These are phyloP conservation scores for Alternaria consortialis DNA, from an alignment of 2,329 filamentous ascomycete genomes.

Conservation along the genomic window DNA sequence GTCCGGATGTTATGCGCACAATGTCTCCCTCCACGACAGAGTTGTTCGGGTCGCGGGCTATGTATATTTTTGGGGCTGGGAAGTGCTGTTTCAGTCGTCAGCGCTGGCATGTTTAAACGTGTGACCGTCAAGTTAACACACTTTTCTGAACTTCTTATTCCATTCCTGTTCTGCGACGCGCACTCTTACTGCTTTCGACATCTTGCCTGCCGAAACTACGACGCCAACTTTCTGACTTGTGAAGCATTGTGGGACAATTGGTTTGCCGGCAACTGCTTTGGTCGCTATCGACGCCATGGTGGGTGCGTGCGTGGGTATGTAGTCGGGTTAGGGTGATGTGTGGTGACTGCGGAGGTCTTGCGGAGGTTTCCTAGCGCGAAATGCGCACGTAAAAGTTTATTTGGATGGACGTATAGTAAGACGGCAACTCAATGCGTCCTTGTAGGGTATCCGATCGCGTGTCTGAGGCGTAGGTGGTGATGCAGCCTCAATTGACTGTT, in stretches of 20 bases:
- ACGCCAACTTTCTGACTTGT: slow-evolving; percentile 62
- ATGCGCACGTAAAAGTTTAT: slow-evolving; percentile 5
- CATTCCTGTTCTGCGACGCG: slow-evolving; percentile 75
- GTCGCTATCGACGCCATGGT: slow-evolving; percentile 36
- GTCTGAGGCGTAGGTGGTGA: slow-evolving; percentile 5
- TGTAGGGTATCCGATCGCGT: neutral
- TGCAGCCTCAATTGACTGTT: slow-evolving; percentile 21
- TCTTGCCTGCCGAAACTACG: slow-evolving; percentile 79
- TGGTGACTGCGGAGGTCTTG: slow-evolving; percentile 20
- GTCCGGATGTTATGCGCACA: slow-evolving; percentile 73
- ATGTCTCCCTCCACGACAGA: slow-evolving; percentile 79
- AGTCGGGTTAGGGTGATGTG: slow-evolving; percentile 11
- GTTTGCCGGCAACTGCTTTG: slow-evolving; percentile 26
- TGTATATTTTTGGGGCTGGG: slow-evolving; percentile 68
- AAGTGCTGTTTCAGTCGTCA: slow-evolving; percentile 63
- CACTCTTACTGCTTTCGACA: slow-evolving; percentile 82
- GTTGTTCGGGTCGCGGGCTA: slow-evolving; percentile 81
- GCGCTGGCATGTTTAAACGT: neutral
- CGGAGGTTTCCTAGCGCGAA: slow-evolving; percentile 11
- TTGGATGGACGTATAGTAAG: neutral
- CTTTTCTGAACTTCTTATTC: slow-evolving; percentile 78
- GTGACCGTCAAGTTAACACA: slow-evolving; percentile 46
- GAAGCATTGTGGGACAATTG: slow-evolving; percentile 40
- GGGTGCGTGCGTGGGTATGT: slow-evolving; percentile 12
- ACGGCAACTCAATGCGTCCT: slow-evolving; percentile 35